Conservation (phyloP, 768 basidiomycete genomes). For the Collybia sordida region DNA sequence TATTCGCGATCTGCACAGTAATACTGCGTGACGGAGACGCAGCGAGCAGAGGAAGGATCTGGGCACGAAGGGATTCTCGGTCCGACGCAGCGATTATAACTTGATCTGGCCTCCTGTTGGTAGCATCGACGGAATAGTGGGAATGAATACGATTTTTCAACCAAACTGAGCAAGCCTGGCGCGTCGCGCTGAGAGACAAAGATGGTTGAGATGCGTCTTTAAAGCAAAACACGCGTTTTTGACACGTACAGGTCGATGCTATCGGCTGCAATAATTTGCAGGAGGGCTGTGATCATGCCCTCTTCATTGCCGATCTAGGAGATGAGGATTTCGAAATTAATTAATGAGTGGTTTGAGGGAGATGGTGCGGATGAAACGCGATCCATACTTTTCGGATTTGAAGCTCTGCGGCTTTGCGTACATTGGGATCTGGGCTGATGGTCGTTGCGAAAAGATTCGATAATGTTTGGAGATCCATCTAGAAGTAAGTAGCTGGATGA, state of each 20-base stretch:
- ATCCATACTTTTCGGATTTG: constrained; percentile 76
- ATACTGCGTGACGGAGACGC: constrained; percentile 64
- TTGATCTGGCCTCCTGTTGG: constrained; percentile 53
- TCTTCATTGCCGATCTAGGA: constrained; percentile 72
- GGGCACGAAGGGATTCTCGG: constrained; percentile 67
- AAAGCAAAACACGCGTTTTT: constrained; percentile 31
- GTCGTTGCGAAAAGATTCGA: constrained; percentile 80
- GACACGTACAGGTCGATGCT: constrained; percentile 70
- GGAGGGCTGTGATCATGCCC: constrained; percentile 79
- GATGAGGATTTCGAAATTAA: not conserved
- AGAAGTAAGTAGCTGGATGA: not conserved
- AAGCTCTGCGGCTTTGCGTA: constrained; percentile 82
- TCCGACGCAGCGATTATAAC: constrained; percentile 65
- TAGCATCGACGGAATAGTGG: constrained; percentile 54
- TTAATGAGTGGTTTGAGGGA: not conserved
- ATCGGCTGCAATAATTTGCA: constrained; percentile 84
- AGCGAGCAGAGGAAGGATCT: constrained; percentile 70
- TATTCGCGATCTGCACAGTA: constrained; percentile 73
- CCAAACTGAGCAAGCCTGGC: constrained; percentile 85
- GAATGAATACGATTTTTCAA: constrained; percentile 85
- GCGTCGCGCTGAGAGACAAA: constrained; percentile 56
- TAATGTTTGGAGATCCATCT: constrained; percentile 75
- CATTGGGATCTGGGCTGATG: constrained; percentile 82
- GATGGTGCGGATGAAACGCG: constrained; percentile 5
- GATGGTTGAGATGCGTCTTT: not conserved